phyloP scores from a whole-genome alignment of 148 eudicot genomes.

The Heliosperma pusillum region DNA sequence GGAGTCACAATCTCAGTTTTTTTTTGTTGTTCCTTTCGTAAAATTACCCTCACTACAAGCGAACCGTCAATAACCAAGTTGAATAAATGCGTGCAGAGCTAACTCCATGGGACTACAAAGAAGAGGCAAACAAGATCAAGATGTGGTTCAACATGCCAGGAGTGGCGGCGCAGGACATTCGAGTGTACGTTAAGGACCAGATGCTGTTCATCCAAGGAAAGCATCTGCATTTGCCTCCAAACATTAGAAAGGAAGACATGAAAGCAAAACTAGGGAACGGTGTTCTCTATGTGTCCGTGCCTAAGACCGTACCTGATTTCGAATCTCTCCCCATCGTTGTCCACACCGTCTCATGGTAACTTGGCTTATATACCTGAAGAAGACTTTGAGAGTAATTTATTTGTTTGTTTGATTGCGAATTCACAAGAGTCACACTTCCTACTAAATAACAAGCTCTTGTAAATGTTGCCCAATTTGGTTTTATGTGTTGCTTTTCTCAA shows the following conservation, averaged over 20 bases:
- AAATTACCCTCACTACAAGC: not conserved
- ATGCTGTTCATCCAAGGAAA: conserved; percentile 16
- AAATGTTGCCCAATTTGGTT: not conserved
- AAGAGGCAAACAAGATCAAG: conserved; percentile 18
- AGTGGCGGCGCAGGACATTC: conserved; percentile 21
- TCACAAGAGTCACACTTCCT: conserved; percentile 5
- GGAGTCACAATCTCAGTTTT: no score
- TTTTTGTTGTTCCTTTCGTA: no score
- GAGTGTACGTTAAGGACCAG: conserved; percentile 17
- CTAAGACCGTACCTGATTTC: conserved; percentile 13
- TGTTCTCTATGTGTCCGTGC: conserved; percentile 21
- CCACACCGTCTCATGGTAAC: conserved; percentile 12
- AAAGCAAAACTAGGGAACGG: conserved; percentile 19
- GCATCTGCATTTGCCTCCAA: conserved; percentile 9
- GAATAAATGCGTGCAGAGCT: not conserved
- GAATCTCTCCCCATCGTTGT: conserved; percentile 11
- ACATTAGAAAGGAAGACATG: conserved; percentile 7
- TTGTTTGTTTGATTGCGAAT: not conserved
- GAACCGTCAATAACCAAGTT: not conserved
- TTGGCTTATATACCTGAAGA: not conserved
- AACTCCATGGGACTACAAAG: conserved; percentile 16
- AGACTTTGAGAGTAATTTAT: not conserved
- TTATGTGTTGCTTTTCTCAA: not conserved
- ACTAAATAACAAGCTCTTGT: not conserved
- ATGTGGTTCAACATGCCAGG: conserved; percentile 27